Evolutionary conservation across 169 alveolate species (phyloP).

Genomic region (Toxoplasma gondii): DNA sequence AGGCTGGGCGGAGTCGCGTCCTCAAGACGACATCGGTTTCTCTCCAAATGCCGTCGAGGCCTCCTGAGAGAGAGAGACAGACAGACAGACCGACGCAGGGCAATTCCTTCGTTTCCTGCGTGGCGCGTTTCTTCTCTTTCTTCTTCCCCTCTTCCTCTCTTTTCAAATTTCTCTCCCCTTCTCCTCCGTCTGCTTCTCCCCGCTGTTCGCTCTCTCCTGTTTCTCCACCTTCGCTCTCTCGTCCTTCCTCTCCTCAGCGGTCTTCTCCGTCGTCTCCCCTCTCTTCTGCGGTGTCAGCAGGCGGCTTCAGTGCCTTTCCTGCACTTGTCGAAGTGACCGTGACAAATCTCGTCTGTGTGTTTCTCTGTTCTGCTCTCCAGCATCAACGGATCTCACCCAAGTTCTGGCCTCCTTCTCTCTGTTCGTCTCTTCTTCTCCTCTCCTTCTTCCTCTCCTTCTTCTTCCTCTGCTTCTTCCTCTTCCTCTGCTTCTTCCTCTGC

Average conservation of each 20-base stretch:
- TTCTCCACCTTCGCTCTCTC: background rate
- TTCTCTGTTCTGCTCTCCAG: background rate
- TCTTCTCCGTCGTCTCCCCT: no score
- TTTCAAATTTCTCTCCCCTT: background rate
- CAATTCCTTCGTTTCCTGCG: no score
- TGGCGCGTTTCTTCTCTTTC: no score
- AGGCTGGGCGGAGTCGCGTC: no score
- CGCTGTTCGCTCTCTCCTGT: background rate
- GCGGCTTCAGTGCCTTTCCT: no score
- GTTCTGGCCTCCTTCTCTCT: background rate
- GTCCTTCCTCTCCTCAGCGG: background rate
- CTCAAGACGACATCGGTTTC: background rate
- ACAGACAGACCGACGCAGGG: background rate
- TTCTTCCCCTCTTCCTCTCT: background rate
- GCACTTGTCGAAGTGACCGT: no score
- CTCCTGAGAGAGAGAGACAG: background rate
- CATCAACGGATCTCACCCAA: background rate
- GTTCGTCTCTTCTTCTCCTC: constrained; percentile 32
- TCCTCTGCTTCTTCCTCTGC: background rate
- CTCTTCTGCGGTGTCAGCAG: no score
- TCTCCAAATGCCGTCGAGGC: background rate
- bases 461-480: background rate
- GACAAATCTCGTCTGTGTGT: no score
- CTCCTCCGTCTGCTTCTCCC: background rate
- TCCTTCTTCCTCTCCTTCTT: background rate